These are phyloP conservation scores for Penicillium arizonense DNA, from an alignment of 495 filamentous ascomycete species.

Conservation along the genomic window DNA sequence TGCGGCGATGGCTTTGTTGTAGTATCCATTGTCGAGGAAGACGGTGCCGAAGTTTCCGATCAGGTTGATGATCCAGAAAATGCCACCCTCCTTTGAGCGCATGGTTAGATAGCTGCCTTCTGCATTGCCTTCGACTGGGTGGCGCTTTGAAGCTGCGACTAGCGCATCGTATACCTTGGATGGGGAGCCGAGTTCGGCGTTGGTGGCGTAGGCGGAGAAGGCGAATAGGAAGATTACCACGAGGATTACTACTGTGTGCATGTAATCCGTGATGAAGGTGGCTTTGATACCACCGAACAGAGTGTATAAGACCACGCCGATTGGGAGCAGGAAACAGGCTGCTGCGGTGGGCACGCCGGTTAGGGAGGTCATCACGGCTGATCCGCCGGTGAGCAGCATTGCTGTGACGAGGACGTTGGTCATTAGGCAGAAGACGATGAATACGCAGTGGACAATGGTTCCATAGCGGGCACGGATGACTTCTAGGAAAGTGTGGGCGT, in stretches of 20 bases:
- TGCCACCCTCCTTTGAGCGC: conserved; percentile 79
- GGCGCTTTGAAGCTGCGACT: conserved; percentile 61
- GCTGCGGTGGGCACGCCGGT: conserved; percentile 86
- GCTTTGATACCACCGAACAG: conserved; percentile 79
- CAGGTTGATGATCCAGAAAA: conserved; percentile 97
- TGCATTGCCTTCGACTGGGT: conserved; percentile 85
- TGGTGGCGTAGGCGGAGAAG: conserved; percentile 80
- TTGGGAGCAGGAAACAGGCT: conserved; percentile 85
- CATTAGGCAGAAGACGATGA: conserved; percentile 77
- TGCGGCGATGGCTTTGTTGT: conserved; percentile 95
- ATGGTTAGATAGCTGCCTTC: conserved; percentile 89
- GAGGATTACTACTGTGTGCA: conserved; percentile 85
- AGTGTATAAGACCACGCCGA: conserved; percentile 81
- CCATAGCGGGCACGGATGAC: conserved; percentile 63
- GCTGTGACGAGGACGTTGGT: conserved; percentile 87
- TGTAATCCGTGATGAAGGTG: conserved; percentile 73
- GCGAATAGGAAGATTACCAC: conserved; percentile 90
- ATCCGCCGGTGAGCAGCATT: conserved; percentile 90
- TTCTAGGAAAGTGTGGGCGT: conserved; percentile 86
- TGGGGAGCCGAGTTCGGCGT: conserved; percentile 74
- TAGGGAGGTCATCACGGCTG: conserved; percentile 78
- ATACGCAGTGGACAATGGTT: conserved; percentile 66
- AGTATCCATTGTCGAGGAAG: conserved; percentile 80
- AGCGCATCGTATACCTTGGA: conserved; percentile 78
- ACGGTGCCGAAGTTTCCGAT: conserved; percentile 68